These are phyloP conservation scores for Populus hybrid DNA, from an alignment of 441 rosid species.

Conservation along the genomic window DNA sequence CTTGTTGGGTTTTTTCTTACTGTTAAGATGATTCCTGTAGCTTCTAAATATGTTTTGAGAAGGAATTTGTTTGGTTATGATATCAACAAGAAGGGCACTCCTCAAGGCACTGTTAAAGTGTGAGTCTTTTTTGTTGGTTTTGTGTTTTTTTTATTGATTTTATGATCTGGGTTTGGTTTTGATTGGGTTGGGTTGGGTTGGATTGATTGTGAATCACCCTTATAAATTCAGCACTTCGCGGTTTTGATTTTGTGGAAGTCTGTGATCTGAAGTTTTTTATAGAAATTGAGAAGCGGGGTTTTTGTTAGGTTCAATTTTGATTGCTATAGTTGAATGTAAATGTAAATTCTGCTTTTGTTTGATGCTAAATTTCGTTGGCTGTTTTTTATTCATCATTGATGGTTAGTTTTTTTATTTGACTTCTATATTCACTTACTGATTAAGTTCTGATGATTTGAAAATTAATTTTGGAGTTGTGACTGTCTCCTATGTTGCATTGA, in stretches of 20 bases:
- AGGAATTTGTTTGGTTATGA: slow-evolving; percentile 87
- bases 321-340: background rate
- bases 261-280: background rate
- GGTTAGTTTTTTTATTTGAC: too few species aligned
- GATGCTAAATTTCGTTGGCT: background rate
- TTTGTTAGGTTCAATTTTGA: slow-evolving; percentile 3
- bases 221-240: background rate
- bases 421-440: background rate
- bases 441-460: background rate
- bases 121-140: slow-evolving; percentile 25
- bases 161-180: slow-evolving; percentile 3
- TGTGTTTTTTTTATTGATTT: background rate
- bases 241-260: background rate
- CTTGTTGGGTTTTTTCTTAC: slow-evolving; percentile 67
- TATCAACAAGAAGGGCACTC: slow-evolving; percentile 88
- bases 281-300: background rate
- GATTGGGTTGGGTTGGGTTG: background rate
- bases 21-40: slow-evolving; percentile 74
- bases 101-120: slow-evolving; percentile 86
- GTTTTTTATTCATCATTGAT: background rate
- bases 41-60: slow-evolving; percentile 76
- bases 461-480: background rate
- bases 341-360: background rate
- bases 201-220: background rate
- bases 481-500: background rate